Evolutionary conservation across 2,329 filamentous ascomycete species (phyloP), one percentile per base, ranked within the genome.

Genomic region (Lachnellula occidentalis): DNA sequence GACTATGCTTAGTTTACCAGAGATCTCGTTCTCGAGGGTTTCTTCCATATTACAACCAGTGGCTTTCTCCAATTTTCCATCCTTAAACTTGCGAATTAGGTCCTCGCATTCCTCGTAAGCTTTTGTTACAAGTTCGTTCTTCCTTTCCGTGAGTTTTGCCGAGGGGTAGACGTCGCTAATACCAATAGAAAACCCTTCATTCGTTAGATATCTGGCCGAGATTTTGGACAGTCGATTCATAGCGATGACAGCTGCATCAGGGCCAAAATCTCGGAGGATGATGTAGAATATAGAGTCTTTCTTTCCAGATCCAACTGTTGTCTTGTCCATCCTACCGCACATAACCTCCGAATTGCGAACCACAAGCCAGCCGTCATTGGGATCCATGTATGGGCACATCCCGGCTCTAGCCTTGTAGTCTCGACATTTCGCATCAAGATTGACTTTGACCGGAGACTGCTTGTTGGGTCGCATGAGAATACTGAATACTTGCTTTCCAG

Each of bases 271-370:
- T 76, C 94, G 83, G 64, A 97, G 82, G 68, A 99, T 92, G 54
- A 97, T 88, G 67, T 96, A 99, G 68, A 97, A 99, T 19, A 99
- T 86, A 0, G 92, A 96, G 69, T 96, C 92, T 69, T 99, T 99
- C 76, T 97, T 97, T 64, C 94, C 94, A 5, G 90, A 85, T 63
- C 94, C 94, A n/a, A 99, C 90, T 0, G 92, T 97, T 1, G 90
- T 88, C 73, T 99, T 99, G 76, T 99, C 94, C 91, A 97, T 96
- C 56, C 87, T 82, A 58, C 94, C 94, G 67, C 92, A 97, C 89
- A 99, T 95, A 58, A 97, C 85, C 70, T 96, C 92, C 0, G 92
- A 97, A 69, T 99, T 97, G 54, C 92, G 88, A 58, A 99, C 87
- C 14, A 96, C 90, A 9, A 99, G 77, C 81, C 90, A 97, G 7